These are phyloP conservation scores for Bremia lactucae DNA, from an alignment of 352 stramenopile genomes.

Conservation along the genomic window DNA sequence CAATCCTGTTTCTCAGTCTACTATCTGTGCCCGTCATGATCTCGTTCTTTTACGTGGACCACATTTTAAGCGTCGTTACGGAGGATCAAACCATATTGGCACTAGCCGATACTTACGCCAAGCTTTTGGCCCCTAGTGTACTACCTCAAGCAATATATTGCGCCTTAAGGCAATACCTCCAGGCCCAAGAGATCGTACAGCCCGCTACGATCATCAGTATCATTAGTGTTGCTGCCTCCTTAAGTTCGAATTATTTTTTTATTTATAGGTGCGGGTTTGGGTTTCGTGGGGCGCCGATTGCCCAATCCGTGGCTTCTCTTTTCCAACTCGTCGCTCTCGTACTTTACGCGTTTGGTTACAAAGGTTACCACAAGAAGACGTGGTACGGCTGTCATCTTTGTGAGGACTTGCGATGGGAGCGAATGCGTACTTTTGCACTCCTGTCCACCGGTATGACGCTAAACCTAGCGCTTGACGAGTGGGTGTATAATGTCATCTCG, in stretches of 20 bases:
- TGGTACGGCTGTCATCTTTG: conserved; percentile 49
- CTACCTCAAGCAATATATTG: conserved; percentile 64
- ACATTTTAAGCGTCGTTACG: conserved; percentile 52
- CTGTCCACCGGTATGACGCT: conserved; percentile 69
- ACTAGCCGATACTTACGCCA: conserved; percentile 53
- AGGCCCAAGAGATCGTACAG: conserved; percentile 71
- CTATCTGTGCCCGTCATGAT: conserved; percentile 64
- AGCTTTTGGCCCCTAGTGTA: conserved; percentile 47
- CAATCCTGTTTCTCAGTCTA: conserved; percentile 53
- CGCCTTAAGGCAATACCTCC: conserved; percentile 64
- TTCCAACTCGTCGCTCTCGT: conserved; percentile 66
- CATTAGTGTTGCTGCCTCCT: conserved; percentile 45
- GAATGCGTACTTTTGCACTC: conserved; percentile 50
- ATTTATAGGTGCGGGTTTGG: conserved; percentile 70
- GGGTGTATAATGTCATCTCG: conserved; percentile 70
- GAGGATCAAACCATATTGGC: conserved; percentile 51
- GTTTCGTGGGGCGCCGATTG: conserved; percentile 68
- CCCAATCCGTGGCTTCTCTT: conserved; percentile 50
- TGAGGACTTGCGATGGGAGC: conserved; percentile 49
- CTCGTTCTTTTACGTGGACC: conserved; percentile 76
- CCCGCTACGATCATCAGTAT: conserved; percentile 72
- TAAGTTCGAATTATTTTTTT: conserved; percentile 64
- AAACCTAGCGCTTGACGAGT: conserved; percentile 69
- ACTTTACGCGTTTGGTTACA: conserved; percentile 72
- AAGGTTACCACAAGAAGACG: conserved; percentile 68